Base-by-base conservation (phyloP, 306 rosid genomes). In the Acmispon strigosus region DNA sequence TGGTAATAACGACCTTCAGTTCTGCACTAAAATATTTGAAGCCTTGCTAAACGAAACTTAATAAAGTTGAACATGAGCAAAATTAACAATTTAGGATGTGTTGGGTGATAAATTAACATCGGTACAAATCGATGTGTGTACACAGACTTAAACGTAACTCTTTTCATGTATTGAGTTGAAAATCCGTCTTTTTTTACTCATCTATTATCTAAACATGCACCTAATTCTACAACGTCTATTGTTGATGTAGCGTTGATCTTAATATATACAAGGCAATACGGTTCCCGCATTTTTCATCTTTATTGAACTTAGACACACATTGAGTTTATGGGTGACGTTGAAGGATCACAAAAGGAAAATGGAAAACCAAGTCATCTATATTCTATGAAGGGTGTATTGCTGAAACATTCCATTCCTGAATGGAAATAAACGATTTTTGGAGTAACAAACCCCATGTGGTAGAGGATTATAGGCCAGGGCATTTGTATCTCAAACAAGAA, bases 311-410 rank as follows among this genome's bases (percentile, higher is more conserved):
- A 59, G 48, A 36, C 62, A 36, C 77, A 62, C 62, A 61, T 51
- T 61, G 76, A 69, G 48, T 54, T 69, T 41, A 70, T 70, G 75
- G 55, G 20, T 70, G 76, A 34, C 62, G 63, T 62, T 48, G 62
- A 74, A 72, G 54, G 57, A 32, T 64, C 42, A 11, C 59, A 61
- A 73, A 56, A 56, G 19, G 49, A 60, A 61, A 73, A 67, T 47
- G 27, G 62, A 73, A 78, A 82, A 64, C 44, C 70, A 78, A 77
- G 22, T 65, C 71, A 75, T 41, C 17, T 75, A 18, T 42, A 64
- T 58, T 75, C 78, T 74, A 58, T 42, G 64, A 78, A 62, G 77
- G 71, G 61, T 72, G 72, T 64, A 57, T 44, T n/a, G 18, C 66
- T 48, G 45, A 76, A 80, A 37, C 45, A 41, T 75, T 37, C 74